Base-by-base conservation (phyloP, 1,284 basidiomycete genomes). In the Takashimella tepidaria region DNA sequence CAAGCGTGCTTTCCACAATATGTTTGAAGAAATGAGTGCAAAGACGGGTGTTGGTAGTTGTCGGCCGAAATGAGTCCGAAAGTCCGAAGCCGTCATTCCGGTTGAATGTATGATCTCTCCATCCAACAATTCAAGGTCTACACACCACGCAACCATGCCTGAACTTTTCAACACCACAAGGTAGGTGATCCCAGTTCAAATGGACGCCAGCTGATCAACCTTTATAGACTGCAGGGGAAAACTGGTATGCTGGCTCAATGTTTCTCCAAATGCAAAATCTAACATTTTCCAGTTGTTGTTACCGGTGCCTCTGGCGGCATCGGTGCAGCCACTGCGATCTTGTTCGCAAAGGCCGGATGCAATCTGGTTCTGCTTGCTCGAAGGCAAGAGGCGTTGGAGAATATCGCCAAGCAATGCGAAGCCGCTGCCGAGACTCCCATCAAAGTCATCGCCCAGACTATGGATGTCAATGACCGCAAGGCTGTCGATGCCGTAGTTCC, bases 361-460 rank as follows among this genome's bases (percentile, higher is more conserved):
- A 80, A 77, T 57, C 77, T 86, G 24, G 79, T 82, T 10, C 63
- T 86, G 19, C 82, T 80, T 40, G 79, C 78, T 4, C 72, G 86
- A 25, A 77, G 86, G 26, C 62, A 74, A 11, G 77, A 79, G 3
- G 78, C 81, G 45, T 76, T 89, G 2, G 70, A 80, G 44, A 81
- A 82, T 60, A 86, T 85, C 59, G 45, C 37, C 24, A 26, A 6
- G 5, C 21, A 53, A 37, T 42, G 41, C 25, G 13, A 4, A 4
- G 53, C 43, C 4, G 54, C 48, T n/a, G 53, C 57, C n/a, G 57
- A 53, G n/a, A 13, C 37, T 20, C 13, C 19, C 16, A 25, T 47
- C 45, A 6, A 27, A 12, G 41, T 47, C 16, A 37, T 48, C 13
- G 47, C 50, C 44, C 37, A 52, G 51, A 55, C 50, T 13, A 55